phyloP scores from a whole-genome alignment of 768 basidiomycete species.

The Suillus discolor region DNA sequence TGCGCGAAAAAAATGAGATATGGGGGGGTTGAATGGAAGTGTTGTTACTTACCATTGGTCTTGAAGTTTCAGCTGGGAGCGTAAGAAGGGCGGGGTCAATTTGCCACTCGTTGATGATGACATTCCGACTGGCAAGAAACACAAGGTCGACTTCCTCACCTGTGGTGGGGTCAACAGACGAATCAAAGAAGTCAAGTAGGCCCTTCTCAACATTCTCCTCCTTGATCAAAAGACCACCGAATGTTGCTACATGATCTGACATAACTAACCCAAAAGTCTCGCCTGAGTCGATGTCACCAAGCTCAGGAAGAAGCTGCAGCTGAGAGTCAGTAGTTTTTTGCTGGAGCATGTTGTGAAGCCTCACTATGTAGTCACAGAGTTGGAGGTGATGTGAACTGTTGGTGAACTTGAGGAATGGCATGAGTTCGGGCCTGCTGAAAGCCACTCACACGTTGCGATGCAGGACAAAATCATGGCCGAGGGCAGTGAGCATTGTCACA shows the following conservation, averaged over 20 bases:
- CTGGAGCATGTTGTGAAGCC: slow-evolving; percentile 17
- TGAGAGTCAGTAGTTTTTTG: background rate
- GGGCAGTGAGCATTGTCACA: slow-evolving; percentile 17
- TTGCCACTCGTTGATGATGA: slow-evolving; percentile 6
- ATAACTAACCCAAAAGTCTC: slow-evolving; percentile 16
- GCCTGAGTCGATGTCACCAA: slow-evolving; percentile 8
- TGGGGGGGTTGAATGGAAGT: background rate
- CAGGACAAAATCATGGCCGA: slow-evolving; percentile 26
- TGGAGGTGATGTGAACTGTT: slow-evolving; percentile 28
- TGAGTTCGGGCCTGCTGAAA: background rate
- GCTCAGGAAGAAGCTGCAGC: slow-evolving; percentile 1
- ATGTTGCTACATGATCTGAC: slow-evolving; percentile 3
- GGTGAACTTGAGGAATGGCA: slow-evolving; percentile 15
- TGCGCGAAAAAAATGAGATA: background rate
- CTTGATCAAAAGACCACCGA: slow-evolving; percentile 4
- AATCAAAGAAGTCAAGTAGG: background rate
- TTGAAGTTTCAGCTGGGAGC: background rate
- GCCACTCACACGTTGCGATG: slow-evolving; percentile 22
- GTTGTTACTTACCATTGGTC: background rate
- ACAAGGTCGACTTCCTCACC: background rate
- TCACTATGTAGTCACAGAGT: slow-evolving; percentile 20
- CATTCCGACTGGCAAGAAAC: background rate
- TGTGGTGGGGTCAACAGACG: background rate
- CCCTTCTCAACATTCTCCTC: background rate
- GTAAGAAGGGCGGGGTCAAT: background rate